Evolutionary conservation across 495 filamentous ascomycete genomes (phyloP).

Genomic region (Penicillium turbatum): DNA sequence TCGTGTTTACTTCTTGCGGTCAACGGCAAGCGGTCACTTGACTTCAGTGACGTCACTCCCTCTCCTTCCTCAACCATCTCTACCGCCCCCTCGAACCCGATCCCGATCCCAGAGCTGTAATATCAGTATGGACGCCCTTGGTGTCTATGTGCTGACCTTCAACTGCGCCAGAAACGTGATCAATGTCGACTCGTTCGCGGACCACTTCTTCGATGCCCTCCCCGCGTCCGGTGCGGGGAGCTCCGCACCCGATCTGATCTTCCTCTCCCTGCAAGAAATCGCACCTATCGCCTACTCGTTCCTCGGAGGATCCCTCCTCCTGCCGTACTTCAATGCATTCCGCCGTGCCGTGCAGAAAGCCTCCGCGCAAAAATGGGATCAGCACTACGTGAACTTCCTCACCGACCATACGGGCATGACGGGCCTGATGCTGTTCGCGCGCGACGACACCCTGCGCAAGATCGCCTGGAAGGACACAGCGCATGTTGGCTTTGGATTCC

Average conservation of each 20-base stretch:
- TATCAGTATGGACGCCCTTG: slow-evolving; percentile 44
- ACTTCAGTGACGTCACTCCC: background rate
- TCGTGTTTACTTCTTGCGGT: slow-evolving; percentile 1
- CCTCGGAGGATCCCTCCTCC: slow-evolving; percentile 77
- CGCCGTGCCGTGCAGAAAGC: slow-evolving; percentile 65
- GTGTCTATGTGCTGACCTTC: slow-evolving; percentile 76
- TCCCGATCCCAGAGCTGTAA: background rate
- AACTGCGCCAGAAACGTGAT: slow-evolving; percentile 76
- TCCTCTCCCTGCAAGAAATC: slow-evolving; percentile 83
- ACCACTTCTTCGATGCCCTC: slow-evolving; percentile 68
- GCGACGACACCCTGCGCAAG: slow-evolving; percentile 48
- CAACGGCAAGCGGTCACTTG: background rate
- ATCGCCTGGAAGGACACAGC: slow-evolving; percentile 62
- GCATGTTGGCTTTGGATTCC: slow-evolving; percentile 74
- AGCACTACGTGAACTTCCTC: slow-evolving; percentile 49
- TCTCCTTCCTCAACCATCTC: background rate
- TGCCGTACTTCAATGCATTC: slow-evolving; percentile 68
- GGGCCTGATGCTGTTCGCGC: slow-evolving; percentile 73
- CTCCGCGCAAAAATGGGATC: slow-evolving; percentile 39
- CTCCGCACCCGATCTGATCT: slow-evolving; percentile 61
- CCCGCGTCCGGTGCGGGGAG: slow-evolving; percentile 37
- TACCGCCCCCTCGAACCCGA: background rate
- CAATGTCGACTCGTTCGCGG: slow-evolving; percentile 58
- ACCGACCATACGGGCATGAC: slow-evolving; percentile 82
- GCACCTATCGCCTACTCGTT: slow-evolving; percentile 80